These are phyloP conservation scores for Ceratocystis alfenasii DNA, from an alignment of 2,329 filamentous ascomycete genomes.

Conservation along the genomic window DNA sequence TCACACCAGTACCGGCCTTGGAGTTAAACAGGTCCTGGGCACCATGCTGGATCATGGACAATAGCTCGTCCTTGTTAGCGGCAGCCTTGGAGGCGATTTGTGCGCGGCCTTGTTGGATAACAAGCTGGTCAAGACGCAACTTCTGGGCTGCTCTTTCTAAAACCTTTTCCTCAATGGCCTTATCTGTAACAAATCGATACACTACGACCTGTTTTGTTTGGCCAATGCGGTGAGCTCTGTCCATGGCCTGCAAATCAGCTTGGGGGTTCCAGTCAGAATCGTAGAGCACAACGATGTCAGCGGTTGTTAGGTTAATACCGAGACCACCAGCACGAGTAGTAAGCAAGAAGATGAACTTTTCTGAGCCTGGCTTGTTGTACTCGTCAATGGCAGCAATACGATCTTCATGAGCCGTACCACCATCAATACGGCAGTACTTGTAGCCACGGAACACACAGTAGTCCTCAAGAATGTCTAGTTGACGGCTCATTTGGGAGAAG, in stretches of 20 bases:
- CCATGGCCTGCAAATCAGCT: conserved; percentile 97
- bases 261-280: conserved; percentile 99
- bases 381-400: conserved; percentile 96
- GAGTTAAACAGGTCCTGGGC: conserved; percentile 85
- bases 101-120: conserved; percentile 93
- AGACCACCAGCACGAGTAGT: conserved; percentile 92
- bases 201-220: conserved; percentile 97
- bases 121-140: conserved; percentile 85
- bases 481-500: conserved; percentile 97
- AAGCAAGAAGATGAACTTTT: conserved; percentile 92
- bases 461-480: conserved; percentile 92
- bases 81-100: conserved; percentile 84
- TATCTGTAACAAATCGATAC: conserved; percentile 93
- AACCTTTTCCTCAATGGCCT: conserved; percentile 97
- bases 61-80: conserved; percentile 86
- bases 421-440: conserved; percentile 95
- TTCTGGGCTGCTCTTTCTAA: conserved; percentile 94
- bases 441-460: conserved; percentile 94
- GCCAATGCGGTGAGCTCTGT: conserved; percentile 93
- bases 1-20: conserved; percentile 51
- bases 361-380: conserved; percentile 90
- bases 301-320: conserved; percentile 89
- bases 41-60: conserved; percentile 97
- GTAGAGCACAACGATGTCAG: conserved; percentile 91
- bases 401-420: conserved; percentile 91